These are phyloP conservation scores for Fusarium sp. DNA, from an alignment of 2,329 filamentous ascomycete genomes.

Conservation along the genomic window DNA sequence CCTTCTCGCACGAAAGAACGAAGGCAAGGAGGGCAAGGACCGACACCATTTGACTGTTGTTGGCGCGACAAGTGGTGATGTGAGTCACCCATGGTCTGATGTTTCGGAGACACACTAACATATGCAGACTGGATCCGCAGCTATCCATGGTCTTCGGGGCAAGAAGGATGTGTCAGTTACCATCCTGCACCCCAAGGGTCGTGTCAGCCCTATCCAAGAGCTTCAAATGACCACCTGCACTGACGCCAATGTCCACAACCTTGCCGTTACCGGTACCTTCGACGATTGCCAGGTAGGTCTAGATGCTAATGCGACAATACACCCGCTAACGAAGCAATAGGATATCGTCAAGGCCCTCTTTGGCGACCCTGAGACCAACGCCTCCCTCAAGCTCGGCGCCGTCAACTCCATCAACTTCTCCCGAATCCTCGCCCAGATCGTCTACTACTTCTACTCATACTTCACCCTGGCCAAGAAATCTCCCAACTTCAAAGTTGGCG, in stretches of 20 bases:
- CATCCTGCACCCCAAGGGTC: slow-evolving; percentile 93
- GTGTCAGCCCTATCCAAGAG: slow-evolving; percentile 92
- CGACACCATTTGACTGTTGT: slow-evolving; percentile 88
- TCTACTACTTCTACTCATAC: slow-evolving; percentile 97
- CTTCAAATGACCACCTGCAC: slow-evolving; percentile 96
- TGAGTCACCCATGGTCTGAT: slow-evolving; percentile 18
- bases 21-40: slow-evolving; percentile 66
- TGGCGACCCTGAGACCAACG: slow-evolving; percentile 86
- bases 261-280: slow-evolving; percentile 91
- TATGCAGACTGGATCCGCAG: slow-evolving; percentile 83
- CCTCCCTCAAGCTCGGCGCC: slow-evolving; percentile 85
- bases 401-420: slow-evolving; percentile 99
- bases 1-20: slow-evolving; percentile 84
- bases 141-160: slow-evolving; percentile 93
- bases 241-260: slow-evolving; percentile 92
- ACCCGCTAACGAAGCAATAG: slow-evolving; percentile 13
- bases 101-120: slow-evolving; percentile 9
- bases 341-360: slow-evolving; percentile 92
- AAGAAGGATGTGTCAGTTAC: slow-evolving; percentile 98
- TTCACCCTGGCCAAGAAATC: slow-evolving; percentile 80
- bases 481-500: slow-evolving; percentile 72
- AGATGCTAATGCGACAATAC: neutral
- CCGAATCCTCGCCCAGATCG: slow-evolving; percentile 94
- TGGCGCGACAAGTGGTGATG: slow-evolving; percentile 86
- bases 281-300: slow-evolving; percentile 87